Evolutionary conservation across 805 yeast species (phyloP), one percentile per base, ranked within the genome.

Genomic region (Sugiyamaella floridensis): DNA sequence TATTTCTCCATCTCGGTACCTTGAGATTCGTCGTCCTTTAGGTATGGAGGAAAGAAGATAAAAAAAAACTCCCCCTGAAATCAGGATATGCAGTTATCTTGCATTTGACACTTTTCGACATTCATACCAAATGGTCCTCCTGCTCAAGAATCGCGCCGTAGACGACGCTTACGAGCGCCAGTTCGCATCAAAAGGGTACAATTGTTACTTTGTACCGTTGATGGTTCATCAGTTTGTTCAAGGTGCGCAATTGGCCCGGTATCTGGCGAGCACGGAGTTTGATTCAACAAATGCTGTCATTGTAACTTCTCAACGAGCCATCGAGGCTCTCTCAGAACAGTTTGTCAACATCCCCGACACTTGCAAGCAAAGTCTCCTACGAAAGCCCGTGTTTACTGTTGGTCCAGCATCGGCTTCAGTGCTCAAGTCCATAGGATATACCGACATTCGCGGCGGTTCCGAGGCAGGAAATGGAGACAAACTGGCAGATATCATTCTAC

Each of bases 261-360:
- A 76, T 48, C 68, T 89, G 10, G 61, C 62, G 1, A 73, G 80
- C 4, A 61, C 63, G 0, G 71, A 69, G 9, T 81, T 79, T 55
- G 54, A 77, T 0, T n/a, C 16, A 22, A 60, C 74, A 28, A 74
- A 76, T 42, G 78, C 82, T 0, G 67, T 89, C 40, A 84, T 92
- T 9, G 81, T 92, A 3, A 90, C 98, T 0, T 86, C 95, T 1
- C 97, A 92, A 65, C 68, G 98, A 58, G 95, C 97, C 1, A 95
- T 90, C 0, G 97, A 90, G 60, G 83, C 88, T 4, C 22, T 57
- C 20, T 28, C 29, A 14, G 40, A 22, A 14, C 40, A 50, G n/a
- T 32, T 47, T 32, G 12, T 3, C 4, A 18, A 22, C 29, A 44
- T 14, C 47, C n/a, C 7, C 40, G 55, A 58, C 0, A 53, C 54